A percentile compares a stretch with the other conserved stretches of the same genome.
These are phyloP conservation scores for Lentinula sp. DNA, from an alignment of 768 basidiomycete genomes.

Conservation along the genomic window DNA sequence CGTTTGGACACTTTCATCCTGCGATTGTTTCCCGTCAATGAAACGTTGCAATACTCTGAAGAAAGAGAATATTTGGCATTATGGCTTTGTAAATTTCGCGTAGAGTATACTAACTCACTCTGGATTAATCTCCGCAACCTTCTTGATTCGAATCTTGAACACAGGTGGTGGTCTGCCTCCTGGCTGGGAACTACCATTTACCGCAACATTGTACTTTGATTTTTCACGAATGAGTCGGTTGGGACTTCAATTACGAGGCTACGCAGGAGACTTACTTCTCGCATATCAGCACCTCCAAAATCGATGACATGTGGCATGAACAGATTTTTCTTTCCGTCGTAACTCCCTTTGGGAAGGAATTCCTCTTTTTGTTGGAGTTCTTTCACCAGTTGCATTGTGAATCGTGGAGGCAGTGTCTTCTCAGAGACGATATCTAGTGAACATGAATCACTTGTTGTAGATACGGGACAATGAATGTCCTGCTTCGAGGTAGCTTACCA, in stretches of 20 bases:
- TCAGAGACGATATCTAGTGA: constrained; percentile 37
- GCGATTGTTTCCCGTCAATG: constrained; percentile 55
- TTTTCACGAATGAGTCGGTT: background rate
- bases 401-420: constrained; percentile 37
- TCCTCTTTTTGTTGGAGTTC: constrained; percentile 37
- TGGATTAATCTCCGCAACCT: constrained; percentile 52
- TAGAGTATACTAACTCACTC: constrained; percentile 14
- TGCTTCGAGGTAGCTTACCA: background rate
- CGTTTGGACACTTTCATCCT: constrained; percentile 60
- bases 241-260: background rate
- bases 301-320: constrained; percentile 41
- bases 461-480: background rate
- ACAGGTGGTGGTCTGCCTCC: constrained; percentile 36
- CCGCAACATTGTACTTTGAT: constrained; percentile 14
- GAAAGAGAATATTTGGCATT: no score
- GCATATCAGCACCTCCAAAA: constrained; percentile 25
- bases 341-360: constrained; percentile 46
- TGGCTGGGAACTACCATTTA: constrained; percentile 35
- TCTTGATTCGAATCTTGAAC: constrained; percentile 48
- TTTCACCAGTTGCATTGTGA: constrained; percentile 46
- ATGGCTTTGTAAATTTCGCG: no score
- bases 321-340: constrained; percentile 58
- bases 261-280: constrained; percentile 16
- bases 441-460: background rate
- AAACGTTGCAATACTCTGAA: constrained; percentile 51